Evolutionary conservation across 2,329 filamentous ascomycete genomes (phyloP), one percentile per base, ranked within the genome.

Genomic region (Botryotinia globosa): DNA sequence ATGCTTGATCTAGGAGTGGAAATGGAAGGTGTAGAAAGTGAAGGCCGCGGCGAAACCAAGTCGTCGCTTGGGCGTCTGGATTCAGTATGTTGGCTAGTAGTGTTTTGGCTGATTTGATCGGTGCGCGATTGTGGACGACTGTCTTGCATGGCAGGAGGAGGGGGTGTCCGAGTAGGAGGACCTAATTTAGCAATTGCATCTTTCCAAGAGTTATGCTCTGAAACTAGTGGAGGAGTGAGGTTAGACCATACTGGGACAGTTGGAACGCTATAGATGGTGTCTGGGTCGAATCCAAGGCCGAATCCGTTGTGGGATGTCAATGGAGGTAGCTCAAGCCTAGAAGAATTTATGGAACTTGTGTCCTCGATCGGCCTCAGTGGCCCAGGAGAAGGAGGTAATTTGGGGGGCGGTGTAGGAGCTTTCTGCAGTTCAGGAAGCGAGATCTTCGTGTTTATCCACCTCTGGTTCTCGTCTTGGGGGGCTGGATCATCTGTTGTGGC

Each of bases 391-490:
- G 39, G 42, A n/a, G 61, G 66, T 9, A 65, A 34, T 37, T 85
- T 86, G 0, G 83, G 82, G 59, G 84, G 83, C 20, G 83, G 82
- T 20, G 81, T 80, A 37, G 83, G 83, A 72, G 80, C 80, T 37
- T 81, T 78, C 32, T 81, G 79, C 2, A 78, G 77, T 25, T 82
- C 81, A 29, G 80, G 65, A 54, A 37, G 39, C 32, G 58, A 79
- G 16, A 62, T 29, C 20, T 67, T 39, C 34, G 73, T 51, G 29
- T 67, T 51, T 66, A 69, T 70, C 73, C 64, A 42, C 42, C 68
- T 32, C 61, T 65, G 59, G 66, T 73, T 73, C 32, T 75, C 73
- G 3, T 75, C 75, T 67, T 72, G 75, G 32, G 74, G 72, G 44
- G 72, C 75, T 68, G 74, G 77, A 25, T 76, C 76, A 48, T 77